phyloP scores from a whole-genome alignment of 768 basidiomycete species.

The Pulveroboletus sp. region DNA sequence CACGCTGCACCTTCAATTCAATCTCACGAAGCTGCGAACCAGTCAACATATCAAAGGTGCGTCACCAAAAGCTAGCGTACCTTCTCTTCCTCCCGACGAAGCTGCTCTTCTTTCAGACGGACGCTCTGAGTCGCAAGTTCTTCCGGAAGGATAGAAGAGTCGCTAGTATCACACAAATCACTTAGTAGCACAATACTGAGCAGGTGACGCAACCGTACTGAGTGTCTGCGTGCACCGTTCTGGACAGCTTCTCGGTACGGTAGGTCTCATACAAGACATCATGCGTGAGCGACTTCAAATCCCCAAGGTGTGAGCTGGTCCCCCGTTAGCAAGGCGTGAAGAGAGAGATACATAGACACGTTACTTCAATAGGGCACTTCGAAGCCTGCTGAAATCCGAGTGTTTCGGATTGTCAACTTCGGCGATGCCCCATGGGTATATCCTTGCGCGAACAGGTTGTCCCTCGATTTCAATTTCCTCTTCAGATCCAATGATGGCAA shows the following conservation, averaged over 20 bases:
- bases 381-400: constrained; percentile 94
- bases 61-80: constrained; percentile 32
- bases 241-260: constrained; percentile 94
- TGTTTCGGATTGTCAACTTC: constrained; percentile 99
- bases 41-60: constrained; percentile 11
- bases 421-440: constrained; percentile 98
- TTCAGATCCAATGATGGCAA: constrained; percentile 96
- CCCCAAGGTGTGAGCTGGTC: constrained; percentile 84
- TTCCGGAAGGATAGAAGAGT: constrained; percentile 90
- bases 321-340: constrained; percentile 7
- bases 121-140: constrained; percentile 97
- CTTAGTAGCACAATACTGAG: constrained; percentile 23
- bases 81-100: constrained; percentile 96
- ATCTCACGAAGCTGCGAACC: constrained; percentile 81
- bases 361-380: constrained; percentile 89
- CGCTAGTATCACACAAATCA: constrained; percentile 39
- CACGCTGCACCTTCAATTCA: constrained; percentile 95
- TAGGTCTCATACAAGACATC: constrained; percentile 96
- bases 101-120: constrained; percentile 97
- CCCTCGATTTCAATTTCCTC: constrained; percentile 95
- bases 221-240: constrained; percentile 79
- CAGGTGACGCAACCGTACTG: constrained; percentile 42
- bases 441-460: constrained; percentile 85
- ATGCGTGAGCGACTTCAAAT: constrained; percentile 91
- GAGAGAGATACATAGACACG: constrained; percentile 14